phyloP scores from a whole-genome alignment of 2,329 filamentous ascomycete genomes.

The Botrytis byssoidea region DNA sequence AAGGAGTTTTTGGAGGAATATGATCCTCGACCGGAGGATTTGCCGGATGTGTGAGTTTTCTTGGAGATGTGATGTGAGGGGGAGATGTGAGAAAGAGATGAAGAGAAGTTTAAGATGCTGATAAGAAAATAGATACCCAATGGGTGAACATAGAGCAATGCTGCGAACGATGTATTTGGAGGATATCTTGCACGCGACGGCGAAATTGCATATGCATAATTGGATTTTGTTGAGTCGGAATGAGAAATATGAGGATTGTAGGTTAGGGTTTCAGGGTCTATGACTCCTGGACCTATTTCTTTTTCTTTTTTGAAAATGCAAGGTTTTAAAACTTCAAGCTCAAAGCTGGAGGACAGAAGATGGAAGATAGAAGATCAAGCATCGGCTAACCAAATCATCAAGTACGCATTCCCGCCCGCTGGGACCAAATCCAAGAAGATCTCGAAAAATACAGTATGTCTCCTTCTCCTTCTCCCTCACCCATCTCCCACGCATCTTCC shows the following conservation, averaged over 20 bases:
- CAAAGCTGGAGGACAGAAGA: too few relatives aligned
- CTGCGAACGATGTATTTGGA: constrained; percentile 25
- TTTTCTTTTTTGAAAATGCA: neutral
- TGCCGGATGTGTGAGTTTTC: constrained; percentile 13
- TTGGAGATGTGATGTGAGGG: too few relatives aligned
- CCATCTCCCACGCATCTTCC: too few relatives aligned
- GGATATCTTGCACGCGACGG: constrained; percentile 25
- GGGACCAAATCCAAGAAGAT: constrained; percentile 26
- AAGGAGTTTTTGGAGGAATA: constrained; percentile 26
- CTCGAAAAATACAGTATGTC: constrained; percentile 27
- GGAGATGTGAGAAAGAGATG: too few relatives aligned
- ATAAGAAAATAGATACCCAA: neutral
- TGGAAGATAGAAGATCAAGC: too few relatives aligned
- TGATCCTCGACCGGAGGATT: constrained; percentile 16
- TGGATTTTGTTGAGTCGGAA: constrained; percentile 27
- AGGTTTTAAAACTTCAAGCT: too few relatives aligned
- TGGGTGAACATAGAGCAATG: constrained; percentile 23
- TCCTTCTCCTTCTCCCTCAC: neutral
- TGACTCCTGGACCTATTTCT: too few relatives aligned
- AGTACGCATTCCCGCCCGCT: constrained; percentile 24
- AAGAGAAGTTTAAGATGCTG: neutral
- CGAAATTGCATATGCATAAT: constrained; percentile 25
- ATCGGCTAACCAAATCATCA: neutral
- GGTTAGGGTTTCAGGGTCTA: neutral
- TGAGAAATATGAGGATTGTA: constrained; percentile 26